phyloP scores from a whole-genome alignment of 2,329 filamentous ascomycete species.

The Pseudogymnoascus sp. region DNA sequence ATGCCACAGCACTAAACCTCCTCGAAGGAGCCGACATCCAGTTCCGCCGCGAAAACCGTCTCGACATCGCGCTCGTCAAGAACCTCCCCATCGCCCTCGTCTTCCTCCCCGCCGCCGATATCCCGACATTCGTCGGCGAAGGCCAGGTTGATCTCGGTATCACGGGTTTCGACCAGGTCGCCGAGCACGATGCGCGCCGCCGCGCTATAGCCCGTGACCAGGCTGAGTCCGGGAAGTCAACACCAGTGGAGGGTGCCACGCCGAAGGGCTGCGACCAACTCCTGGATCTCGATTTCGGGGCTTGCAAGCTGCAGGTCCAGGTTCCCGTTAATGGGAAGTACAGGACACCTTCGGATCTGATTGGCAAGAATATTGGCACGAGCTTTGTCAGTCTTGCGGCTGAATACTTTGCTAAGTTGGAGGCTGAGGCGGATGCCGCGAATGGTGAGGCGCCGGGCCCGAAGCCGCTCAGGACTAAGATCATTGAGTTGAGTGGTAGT shows the following conservation, averaged over 20 bases:
- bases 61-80: constrained; percentile 96
- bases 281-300: constrained; percentile 82
- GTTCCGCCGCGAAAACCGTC: constrained; percentile 86
- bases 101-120: constrained; percentile 94
- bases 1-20: constrained; percentile 80
- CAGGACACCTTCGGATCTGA: constrained; percentile 60
- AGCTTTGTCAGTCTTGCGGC: constrained; percentile 83
- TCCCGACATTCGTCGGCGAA: constrained; percentile 94
- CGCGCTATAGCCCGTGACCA: constrained; percentile 39
- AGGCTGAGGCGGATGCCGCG: constrained; percentile 39
- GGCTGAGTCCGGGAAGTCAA: constrained; percentile 39
- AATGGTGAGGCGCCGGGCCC: constrained; percentile 31
- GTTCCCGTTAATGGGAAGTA: constrained; percentile 79
- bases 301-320: constrained; percentile 93
- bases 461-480: constrained; percentile 68
- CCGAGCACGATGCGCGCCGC: constrained; percentile 70
- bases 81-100: constrained; percentile 92
- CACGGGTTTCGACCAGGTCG: constrained; percentile 85
- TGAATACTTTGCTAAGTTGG: constrained; percentile 75
- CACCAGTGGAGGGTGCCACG: constrained; percentile 33
- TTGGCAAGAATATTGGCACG: constrained; percentile 90
- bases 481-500: constrained; percentile 91
- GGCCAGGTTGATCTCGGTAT: constrained; percentile 91
- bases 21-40: constrained; percentile 92
- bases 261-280: constrained; percentile 62